Conservation (phyloP, 768 basidiomycete species). For the Solioccasus polychromus region DNA sequence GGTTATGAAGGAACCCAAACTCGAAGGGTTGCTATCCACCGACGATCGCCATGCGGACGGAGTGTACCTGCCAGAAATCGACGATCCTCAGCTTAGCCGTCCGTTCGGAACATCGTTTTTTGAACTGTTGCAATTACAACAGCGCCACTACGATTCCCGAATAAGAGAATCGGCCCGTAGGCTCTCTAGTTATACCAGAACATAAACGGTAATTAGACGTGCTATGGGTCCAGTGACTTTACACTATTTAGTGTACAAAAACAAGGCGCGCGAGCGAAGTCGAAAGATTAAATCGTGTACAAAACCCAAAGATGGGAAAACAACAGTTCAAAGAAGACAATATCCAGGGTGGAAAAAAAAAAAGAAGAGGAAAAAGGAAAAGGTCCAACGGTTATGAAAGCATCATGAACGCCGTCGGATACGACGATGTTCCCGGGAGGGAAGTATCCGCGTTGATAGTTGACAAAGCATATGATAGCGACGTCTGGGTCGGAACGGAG, state of each 20-base stretch:
- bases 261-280: conserved; percentile 16
- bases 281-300: conserved; percentile 15
- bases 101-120: conserved; percentile 85
- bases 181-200: conserved; percentile 45
- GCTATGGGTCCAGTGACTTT: conserved; percentile 28
- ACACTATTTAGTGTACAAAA: conserved; percentile 32
- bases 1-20: conserved; percentile 71
- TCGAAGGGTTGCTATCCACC: conserved; percentile 82
- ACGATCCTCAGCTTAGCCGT: conserved; percentile 83
- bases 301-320: conserved; percentile 10
- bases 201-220: conserved; percentile 31
- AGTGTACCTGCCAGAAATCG: conserved; percentile 77
- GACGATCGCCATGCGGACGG: conserved; percentile 86
- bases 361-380: conserved; percentile 17
- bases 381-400: conserved; percentile 24
- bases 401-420: conserved; percentile 31
- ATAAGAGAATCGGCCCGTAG: conserved; percentile 67
- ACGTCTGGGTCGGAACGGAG: conserved; percentile 32
- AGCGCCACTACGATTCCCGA: conserved; percentile 59
- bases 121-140: conserved; percentile 69
- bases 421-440: conserved; percentile 22
- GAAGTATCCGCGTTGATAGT: conserved; percentile 32
- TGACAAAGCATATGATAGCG: conserved; percentile 43
- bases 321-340: conserved; percentile 27
- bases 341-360: conserved; percentile 22